Evolutionary conservation across 257 asterid genomes (phyloP).

Genomic region (Sherardia arvensis): DNA sequence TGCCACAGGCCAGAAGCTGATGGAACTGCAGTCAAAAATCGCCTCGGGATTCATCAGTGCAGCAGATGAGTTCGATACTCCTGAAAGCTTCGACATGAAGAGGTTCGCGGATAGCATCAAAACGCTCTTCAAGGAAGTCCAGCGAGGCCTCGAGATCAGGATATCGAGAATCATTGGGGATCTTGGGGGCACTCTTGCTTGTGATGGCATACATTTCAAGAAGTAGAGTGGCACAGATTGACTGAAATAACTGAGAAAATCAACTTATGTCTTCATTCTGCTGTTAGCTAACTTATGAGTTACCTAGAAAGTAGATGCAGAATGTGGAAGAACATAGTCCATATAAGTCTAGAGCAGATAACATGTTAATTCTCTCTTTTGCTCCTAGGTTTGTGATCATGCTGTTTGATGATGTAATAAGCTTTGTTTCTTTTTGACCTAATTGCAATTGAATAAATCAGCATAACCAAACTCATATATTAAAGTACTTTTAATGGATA

Average conservation of each 20-base stretch:
- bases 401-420: too few species aligned
- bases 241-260: conserved; percentile 1
- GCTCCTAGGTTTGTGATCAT: too few species aligned
- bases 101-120: conserved; percentile 58
- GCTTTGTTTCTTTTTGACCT: background rate
- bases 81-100: conserved; percentile 62
- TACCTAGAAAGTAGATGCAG: background rate
- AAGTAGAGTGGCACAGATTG: conserved; percentile 18
- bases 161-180: conserved; percentile 82
- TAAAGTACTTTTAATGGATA: too few species aligned
- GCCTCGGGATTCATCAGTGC: conserved; percentile 44
- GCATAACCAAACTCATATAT: too few species aligned
- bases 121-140: conserved; percentile 67
- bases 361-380: background rate
- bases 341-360: background rate
- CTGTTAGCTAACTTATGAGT: conserved; percentile 1
- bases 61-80: conserved; percentile 39
- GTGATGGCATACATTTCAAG: conserved; percentile 60
- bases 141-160: conserved; percentile 81
- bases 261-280: background rate
- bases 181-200: conserved; percentile 75
- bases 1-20: conserved; percentile 72
- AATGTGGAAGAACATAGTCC: background rate
- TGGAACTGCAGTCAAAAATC: conserved; percentile 66
- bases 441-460: too few species aligned